Evolutionary conservation across 306 rosid genomes (phyloP).

Genomic region (Notholithocarpus densiflorus): DNA sequence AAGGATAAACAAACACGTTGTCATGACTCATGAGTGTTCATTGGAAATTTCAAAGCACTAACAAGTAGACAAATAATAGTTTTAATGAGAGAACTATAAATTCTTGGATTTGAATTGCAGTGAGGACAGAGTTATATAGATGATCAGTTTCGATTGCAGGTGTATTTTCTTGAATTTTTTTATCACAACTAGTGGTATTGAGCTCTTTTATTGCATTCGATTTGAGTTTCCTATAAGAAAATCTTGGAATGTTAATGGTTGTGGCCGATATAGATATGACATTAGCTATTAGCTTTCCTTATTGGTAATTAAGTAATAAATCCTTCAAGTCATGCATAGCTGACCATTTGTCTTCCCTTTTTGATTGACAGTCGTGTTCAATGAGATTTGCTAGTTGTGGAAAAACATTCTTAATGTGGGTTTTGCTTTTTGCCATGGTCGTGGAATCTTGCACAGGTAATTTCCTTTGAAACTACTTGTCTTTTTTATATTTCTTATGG

Average conservation of each 20-base stretch:
- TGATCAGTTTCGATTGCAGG: not conserved
- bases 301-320: not conserved
- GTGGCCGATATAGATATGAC: not conserved
- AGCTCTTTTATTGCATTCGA: not conserved
- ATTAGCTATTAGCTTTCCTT: not conserved
- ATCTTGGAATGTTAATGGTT: not conserved
- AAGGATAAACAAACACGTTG: not conserved
- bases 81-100: not conserved
- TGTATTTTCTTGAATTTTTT: not conserved
- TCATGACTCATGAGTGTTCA: not conserved
- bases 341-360: conserved; percentile 3
- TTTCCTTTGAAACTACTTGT: no score
- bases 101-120: not conserved
- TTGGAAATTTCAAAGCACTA: not conserved
- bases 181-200: not conserved
- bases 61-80: not conserved
- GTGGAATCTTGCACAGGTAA: no score
- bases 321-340: conserved; percentile 3
- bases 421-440: no score
- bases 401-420: conserved; percentile 95
- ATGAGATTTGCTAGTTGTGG: conserved; percentile 99
- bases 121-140: not conserved
- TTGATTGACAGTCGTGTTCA: conserved; percentile 76
- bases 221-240: not conserved
- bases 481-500: no score